These are phyloP conservation scores for Blastobotrys capitulatus DNA, from an alignment of 1,139 yeast species.

Conservation along the genomic window DNA sequence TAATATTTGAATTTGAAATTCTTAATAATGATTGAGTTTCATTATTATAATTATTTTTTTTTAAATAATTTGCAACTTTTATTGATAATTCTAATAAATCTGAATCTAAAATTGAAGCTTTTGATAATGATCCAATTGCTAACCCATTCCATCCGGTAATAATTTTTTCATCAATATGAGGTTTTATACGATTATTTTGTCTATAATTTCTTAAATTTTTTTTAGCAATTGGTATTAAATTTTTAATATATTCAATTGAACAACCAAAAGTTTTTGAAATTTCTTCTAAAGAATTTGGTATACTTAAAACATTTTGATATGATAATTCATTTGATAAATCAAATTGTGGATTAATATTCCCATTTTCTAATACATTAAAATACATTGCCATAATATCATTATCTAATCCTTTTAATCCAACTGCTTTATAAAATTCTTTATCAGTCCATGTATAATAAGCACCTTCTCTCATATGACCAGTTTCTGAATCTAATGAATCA, in stretches of 20 bases:
- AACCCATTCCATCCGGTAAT: constrained; percentile 36
- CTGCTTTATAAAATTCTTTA: constrained; percentile 31
- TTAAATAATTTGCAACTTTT: constrained; percentile 27
- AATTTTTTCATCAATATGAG: constrained; percentile 32
- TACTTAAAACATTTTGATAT: constrained; percentile 32
- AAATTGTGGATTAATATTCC: constrained; percentile 34
- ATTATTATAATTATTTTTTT: constrained; percentile 22
- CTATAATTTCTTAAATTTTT: constrained; percentile 27
- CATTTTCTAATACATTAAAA: constrained; percentile 35
- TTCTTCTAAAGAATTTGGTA: constrained; percentile 21
- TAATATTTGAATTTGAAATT: constrained; percentile 19
- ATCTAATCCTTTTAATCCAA: constrained; percentile 29
- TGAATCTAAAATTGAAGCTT: constrained; percentile 25
- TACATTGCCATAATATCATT: constrained; percentile 29
- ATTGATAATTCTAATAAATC: constrained; percentile 24
- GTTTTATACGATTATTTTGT: constrained; percentile 25
- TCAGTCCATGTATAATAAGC: constrained; percentile 37
- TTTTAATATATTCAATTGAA: constrained; percentile 19
- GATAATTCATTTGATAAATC: constrained; percentile 32
- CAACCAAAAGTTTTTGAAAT: constrained; percentile 34
- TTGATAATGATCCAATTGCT: constrained; percentile 34
- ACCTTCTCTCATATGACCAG: constrained; percentile 30
- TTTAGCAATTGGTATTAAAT: constrained; percentile 23
- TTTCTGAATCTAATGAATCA: constrained; percentile 26
- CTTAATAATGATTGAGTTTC: constrained; percentile 21